phyloP scores from a whole-genome alignment of 2,329 filamentous ascomycete genomes.

The Coniella lustricola region DNA sequence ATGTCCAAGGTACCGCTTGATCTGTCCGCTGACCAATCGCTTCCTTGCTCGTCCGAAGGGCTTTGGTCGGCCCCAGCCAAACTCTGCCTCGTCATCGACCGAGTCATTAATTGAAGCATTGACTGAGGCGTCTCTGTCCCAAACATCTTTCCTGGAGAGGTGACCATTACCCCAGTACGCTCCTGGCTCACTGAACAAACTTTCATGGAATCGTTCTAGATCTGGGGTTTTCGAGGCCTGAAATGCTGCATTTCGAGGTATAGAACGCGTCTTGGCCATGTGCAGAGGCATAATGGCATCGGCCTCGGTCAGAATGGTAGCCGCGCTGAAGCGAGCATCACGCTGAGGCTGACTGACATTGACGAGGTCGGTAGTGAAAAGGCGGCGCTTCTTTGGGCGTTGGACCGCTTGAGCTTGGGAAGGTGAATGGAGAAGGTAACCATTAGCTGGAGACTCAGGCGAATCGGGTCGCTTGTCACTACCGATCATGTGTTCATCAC shows the following conservation, averaged over 20 bases:
- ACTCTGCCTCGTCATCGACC: slow-evolving; percentile 16
- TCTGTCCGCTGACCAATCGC: slow-evolving; percentile 33
- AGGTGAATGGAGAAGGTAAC: background rate
- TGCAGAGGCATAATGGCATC: slow-evolving; percentile 1
- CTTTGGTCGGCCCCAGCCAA: slow-evolving; percentile 22
- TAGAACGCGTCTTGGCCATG: background rate
- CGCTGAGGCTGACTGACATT: slow-evolving; percentile 12
- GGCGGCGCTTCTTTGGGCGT: slow-evolving; percentile 24
- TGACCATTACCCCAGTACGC: slow-evolving; percentile 33
- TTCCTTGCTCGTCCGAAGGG: slow-evolving; percentile 35
- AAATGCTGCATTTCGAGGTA: too few relatives aligned
- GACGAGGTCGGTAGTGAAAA: slow-evolving; percentile 22
- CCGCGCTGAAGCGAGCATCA: slow-evolving; percentile 12
- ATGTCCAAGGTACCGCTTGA: slow-evolving; percentile 33
- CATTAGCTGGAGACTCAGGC: background rate
- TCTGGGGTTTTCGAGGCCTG: background rate
- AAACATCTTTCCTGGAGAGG: too few relatives aligned
- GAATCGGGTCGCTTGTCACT: background rate
- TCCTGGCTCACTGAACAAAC: slow-evolving; percentile 1
- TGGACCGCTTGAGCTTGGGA: background rate
- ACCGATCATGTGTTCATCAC: slow-evolving; percentile 13
- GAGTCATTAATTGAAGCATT: too few relatives aligned
- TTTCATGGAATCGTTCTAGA: background rate
- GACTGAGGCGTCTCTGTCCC: too few relatives aligned
- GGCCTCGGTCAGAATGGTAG: slow-evolving; percentile 5